phyloP scores from a whole-genome alignment of 306 rosid genomes.

The Corylus americana region DNA sequence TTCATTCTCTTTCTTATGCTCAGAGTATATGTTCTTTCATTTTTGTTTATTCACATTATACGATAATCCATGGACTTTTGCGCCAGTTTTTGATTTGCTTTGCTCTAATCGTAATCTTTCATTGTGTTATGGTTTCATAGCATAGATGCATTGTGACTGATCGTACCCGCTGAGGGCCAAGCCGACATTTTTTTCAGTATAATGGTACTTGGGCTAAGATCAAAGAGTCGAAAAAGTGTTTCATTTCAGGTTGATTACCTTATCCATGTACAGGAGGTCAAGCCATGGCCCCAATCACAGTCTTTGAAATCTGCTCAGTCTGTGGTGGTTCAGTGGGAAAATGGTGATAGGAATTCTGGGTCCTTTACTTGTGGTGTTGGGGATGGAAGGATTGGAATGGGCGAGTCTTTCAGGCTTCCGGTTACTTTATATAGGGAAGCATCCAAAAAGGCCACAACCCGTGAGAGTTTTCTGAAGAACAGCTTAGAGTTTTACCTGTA shows the following conservation, averaged over 20 bases:
- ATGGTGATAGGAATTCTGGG: constrained; percentile 59
- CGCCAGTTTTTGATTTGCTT: constrained; percentile 15
- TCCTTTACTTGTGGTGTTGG: constrained; percentile 37
- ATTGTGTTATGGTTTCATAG: constrained; percentile 38
- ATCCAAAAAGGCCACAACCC: constrained; percentile 49
- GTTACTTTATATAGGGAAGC: constrained; percentile 45
- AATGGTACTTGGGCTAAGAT: constrained; percentile 84
- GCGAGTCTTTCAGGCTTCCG: constrained; percentile 60
- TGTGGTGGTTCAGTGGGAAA: constrained; percentile 70
- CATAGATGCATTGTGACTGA: constrained; percentile 24
- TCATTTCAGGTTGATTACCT: constrained; percentile 54
- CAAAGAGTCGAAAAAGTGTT: constrained; percentile 57
- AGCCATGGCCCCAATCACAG: constrained; percentile 76
- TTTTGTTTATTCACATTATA: constrained; percentile 1
- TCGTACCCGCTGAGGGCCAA: constrained; percentile 23
- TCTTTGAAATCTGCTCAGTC: constrained; percentile 52
- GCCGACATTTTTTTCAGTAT: constrained; percentile 15
- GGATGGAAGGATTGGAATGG: constrained; percentile 46
- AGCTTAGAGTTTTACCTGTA: constrained; percentile 62
- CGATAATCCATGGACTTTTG: not conserved
- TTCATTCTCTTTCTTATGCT: not conserved
- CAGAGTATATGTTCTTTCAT: not conserved
- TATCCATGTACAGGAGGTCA: constrained; percentile 66
- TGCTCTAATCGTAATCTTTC: constrained; percentile 15
- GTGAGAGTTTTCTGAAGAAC: constrained; percentile 62